Evolutionary conservation across 805 yeast genomes (phyloP).

Genomic region (Saccharomycopsis lassenensis): DNA sequence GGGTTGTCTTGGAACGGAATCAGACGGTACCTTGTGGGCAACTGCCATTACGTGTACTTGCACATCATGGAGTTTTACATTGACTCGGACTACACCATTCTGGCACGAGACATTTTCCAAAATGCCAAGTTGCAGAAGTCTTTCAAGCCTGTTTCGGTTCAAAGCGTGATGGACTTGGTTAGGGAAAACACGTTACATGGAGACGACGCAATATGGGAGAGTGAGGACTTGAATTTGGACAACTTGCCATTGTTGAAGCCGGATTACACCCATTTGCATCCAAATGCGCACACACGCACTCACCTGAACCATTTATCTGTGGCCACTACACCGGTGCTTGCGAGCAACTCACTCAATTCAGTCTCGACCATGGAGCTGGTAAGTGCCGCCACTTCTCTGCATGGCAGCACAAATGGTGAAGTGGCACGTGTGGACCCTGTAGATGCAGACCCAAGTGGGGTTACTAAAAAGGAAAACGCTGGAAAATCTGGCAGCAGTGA

Average conservation of each 20-base stretch:
- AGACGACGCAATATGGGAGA: conserved; percentile 8
- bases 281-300: no score
- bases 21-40: conserved; percentile 14
- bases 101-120: conserved; percentile 8
- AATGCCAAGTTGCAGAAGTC: conserved; percentile 5
- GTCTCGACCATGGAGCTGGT: no score
- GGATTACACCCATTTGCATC: no score
- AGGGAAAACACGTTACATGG: conserved; percentile 3
- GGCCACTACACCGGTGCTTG: no score
- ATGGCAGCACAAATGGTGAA: no score
- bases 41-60: conserved; percentile 16
- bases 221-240: conserved; percentile 13
- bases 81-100: conserved; percentile 5
- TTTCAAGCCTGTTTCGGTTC: not conserved
- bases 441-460: no score
- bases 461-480: no score
- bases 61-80: conserved; percentile 14
- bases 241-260: conserved; percentile 11
- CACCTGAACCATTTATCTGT: no score
- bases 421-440: no score
- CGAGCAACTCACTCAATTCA: no score
- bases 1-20: conserved; percentile 17
- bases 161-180: conserved; percentile 1
- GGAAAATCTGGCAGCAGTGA: no score
- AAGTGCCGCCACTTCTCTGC: no score